Evolutionary conservation across 169 alveolate species (phyloP).

Genomic region (Plasmodium reichenowi): DNA sequence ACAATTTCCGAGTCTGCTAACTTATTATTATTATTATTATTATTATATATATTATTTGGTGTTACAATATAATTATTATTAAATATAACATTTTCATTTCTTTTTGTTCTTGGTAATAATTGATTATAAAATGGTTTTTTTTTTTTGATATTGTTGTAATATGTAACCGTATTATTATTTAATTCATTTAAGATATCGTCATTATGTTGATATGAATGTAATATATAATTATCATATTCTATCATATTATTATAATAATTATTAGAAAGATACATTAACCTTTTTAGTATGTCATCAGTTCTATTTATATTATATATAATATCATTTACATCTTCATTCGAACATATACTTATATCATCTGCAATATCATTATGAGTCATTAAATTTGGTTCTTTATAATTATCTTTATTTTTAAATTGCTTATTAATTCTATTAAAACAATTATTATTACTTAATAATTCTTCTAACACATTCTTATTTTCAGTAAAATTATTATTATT

Average conservation of each 20-base stretch:
- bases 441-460: no score
- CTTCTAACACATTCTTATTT: no score
- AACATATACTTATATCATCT: constrained; percentile 3
- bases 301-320: constrained; percentile 26
- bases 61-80: not conserved
- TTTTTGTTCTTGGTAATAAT: constrained; percentile 11
- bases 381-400: no score
- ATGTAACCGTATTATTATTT: not conserved
- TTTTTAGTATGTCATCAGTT: constrained; percentile 35
- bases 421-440: not conserved
- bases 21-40: not conserved
- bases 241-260: constrained; percentile 30
- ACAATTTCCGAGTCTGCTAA: no score
- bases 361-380: no score
- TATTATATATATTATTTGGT: not conserved
- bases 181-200: not conserved
- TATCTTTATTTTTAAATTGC: constrained; percentile 5
- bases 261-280: constrained; percentile 12
- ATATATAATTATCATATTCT: constrained; percentile 13
- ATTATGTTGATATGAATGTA: constrained; percentile 8
- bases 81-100: not conserved
- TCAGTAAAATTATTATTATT: not conserved
- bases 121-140: not conserved
- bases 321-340: constrained; percentile 20
- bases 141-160: not conserved